Evolutionary conservation across 495 filamentous ascomycete genomes (phyloP).

Genomic region (Apodospora peruviana): DNA sequence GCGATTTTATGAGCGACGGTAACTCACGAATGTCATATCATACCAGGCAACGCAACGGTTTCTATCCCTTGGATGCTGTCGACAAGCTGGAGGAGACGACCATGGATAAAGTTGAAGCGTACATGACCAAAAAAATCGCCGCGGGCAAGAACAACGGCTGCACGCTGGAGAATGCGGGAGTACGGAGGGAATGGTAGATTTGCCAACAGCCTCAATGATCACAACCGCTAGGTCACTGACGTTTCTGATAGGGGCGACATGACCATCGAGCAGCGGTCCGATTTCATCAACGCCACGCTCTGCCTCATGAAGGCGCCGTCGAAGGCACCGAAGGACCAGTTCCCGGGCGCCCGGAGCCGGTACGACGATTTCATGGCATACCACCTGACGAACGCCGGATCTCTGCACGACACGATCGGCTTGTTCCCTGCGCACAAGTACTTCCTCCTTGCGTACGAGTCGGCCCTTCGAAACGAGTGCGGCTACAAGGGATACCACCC

Average conservation of each 20-base stretch:
- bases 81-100: conserved; percentile 33
- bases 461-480: conserved; percentile 64
- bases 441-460: conserved; percentile 59
- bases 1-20: neutral
- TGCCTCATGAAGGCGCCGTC: conserved; percentile 43
- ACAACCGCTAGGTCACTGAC: too few relatives aligned
- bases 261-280: conserved; percentile 38
- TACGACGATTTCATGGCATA: conserved; percentile 52
- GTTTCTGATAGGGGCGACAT: conserved; percentile 40
- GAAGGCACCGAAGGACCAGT: conserved; percentile 30
- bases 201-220: too few relatives aligned
- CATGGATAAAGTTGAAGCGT: conserved; percentile 35
- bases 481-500: conserved; percentile 52
- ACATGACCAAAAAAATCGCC: conserved; percentile 28
- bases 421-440: conserved; percentile 67
- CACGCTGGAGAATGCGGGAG: conserved; percentile 41
- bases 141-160: conserved; percentile 41
- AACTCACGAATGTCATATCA: neutral
- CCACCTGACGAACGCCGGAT: conserved; percentile 38
- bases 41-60: conserved; percentile 26
- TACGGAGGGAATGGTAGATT: conserved; percentile 48
- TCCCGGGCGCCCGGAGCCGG: conserved; percentile 45
- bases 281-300: conserved; percentile 43
- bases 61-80: conserved; percentile 34
- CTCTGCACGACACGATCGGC: conserved; percentile 51